Evolutionary conservation across 1,139 yeast genomes (phyloP).

Genomic region (Suhomyces bribrorum): DNA sequence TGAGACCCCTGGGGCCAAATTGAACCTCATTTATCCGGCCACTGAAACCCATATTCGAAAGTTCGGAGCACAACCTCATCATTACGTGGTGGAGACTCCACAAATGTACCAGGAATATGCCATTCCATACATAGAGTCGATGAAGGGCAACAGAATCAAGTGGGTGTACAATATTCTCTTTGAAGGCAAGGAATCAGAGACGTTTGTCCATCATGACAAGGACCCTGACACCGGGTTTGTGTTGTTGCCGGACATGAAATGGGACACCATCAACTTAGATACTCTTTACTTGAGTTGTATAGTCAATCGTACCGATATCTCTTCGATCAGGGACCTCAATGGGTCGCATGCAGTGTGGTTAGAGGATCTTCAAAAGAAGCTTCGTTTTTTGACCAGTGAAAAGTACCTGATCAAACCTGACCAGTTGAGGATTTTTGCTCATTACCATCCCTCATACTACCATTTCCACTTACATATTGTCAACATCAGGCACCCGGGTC

Average conservation of each 20-base stretch:
- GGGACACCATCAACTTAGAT: conserved; percentile 79
- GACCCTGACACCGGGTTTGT: conserved; percentile 59
- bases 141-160: conserved; percentile 74
- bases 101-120: conserved; percentile 63
- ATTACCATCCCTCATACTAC: conserved; percentile 94
- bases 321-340: conserved; percentile 74
- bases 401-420: conserved; percentile 40
- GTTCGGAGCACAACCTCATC: conserved; percentile 57
- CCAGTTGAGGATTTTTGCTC: conserved; percentile 72
- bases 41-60: conserved; percentile 81
- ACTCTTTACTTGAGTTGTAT: conserved; percentile 78
- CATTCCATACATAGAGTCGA: conserved; percentile 72
- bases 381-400: conserved; percentile 50
- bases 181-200: conserved; percentile 82
- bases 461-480: conserved; percentile 95
- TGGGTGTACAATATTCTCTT: conserved; percentile 90
- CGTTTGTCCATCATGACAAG: conserved; percentile 64
- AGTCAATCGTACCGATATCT: conserved; percentile 69
- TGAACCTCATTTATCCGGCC: conserved; percentile 86
- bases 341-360: conserved; percentile 61
- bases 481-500: conserved; percentile 67
- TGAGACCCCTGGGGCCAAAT: conserved; percentile 60
- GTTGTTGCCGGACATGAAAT: conserved; percentile 80
- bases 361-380: conserved; percentile 40
- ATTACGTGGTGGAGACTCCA: conserved; percentile 78